Conservation (phyloP, 352 stramenopile genomes). For the Pythium pyrilobum region DNA sequence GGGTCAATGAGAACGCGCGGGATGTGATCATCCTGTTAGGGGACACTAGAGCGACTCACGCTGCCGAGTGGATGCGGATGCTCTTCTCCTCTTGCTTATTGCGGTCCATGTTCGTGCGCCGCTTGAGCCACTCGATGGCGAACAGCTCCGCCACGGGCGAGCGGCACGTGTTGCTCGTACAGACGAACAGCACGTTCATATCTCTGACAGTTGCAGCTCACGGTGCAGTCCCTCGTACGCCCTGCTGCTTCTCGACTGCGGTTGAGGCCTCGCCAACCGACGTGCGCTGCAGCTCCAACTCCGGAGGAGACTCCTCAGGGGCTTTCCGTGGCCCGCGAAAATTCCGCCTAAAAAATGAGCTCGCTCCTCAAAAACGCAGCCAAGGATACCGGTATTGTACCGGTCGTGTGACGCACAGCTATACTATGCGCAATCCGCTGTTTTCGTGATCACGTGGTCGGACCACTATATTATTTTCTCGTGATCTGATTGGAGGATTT, state of each 20-base stretch:
- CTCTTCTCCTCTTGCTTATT: constrained; percentile 63
- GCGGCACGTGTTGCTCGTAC: constrained; percentile 82
- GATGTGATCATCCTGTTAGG: neutral
- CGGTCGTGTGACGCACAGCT: no score
- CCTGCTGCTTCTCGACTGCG: neutral
- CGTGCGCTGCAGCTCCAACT: neutral
- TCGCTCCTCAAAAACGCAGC: neutral
- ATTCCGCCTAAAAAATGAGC: neutral
- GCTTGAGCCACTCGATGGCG: constrained; percentile 73
- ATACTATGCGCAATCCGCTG: no score
- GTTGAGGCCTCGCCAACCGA: neutral
- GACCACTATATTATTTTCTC: no score
- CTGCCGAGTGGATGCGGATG: constrained; percentile 62
- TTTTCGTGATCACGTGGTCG: no score
- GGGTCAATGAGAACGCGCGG: neutral
- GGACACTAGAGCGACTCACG: constrained; percentile 31
- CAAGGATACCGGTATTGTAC: neutral
- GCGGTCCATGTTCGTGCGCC: constrained; percentile 56
- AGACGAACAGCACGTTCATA: constrained; percentile 84
- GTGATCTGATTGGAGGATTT: no score
- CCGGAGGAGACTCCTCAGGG: no score
- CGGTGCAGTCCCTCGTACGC: no score
- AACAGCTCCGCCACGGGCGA: constrained; percentile 75
- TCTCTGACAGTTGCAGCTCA: no score
- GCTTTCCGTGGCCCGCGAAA: no score